These are phyloP conservation scores for Gossypioides kirkii DNA, from an alignment of 345 rosid species.

Conservation along the genomic window DNA sequence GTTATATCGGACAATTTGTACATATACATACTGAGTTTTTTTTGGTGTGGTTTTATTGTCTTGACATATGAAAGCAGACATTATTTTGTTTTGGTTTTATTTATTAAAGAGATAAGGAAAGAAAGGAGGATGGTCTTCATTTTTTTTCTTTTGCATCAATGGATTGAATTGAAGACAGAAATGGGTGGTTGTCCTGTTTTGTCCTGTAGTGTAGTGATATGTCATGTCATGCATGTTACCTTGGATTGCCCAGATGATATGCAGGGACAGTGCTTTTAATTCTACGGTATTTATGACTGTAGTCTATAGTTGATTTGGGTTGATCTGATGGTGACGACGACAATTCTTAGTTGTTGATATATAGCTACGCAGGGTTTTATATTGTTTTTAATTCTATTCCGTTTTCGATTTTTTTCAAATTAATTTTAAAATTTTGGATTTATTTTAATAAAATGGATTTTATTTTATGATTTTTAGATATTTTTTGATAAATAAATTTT, in stretches of 20 bases:
- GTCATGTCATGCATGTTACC: not conserved
- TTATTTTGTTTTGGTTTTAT: constrained; percentile 3
- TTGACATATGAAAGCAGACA: not conserved
- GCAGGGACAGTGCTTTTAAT: not conserved
- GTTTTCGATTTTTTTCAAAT: no score
- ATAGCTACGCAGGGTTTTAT: no score
- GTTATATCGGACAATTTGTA: not conserved
- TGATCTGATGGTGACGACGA: not conserved
- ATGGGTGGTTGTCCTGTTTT: not conserved
- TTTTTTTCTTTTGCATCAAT: not conserved
- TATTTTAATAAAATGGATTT: no score
- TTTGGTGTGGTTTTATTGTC: not conserved
- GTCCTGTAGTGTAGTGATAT: not conserved
- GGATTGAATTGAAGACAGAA: not conserved
- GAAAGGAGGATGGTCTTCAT: not conserved
- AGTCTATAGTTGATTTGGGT: not conserved
- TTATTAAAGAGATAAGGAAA: not conserved
- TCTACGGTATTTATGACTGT: not conserved
- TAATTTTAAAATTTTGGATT: no score
- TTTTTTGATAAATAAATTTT: no score
- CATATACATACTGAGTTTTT: not conserved
- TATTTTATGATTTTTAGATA: no score
- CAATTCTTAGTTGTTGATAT: not conserved
- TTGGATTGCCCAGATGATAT: not conserved
- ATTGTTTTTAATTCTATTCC: no score